Evolutionary conservation across 139 green algal genomes (phyloP).

Genomic region (Coelastrella sp.): DNA sequence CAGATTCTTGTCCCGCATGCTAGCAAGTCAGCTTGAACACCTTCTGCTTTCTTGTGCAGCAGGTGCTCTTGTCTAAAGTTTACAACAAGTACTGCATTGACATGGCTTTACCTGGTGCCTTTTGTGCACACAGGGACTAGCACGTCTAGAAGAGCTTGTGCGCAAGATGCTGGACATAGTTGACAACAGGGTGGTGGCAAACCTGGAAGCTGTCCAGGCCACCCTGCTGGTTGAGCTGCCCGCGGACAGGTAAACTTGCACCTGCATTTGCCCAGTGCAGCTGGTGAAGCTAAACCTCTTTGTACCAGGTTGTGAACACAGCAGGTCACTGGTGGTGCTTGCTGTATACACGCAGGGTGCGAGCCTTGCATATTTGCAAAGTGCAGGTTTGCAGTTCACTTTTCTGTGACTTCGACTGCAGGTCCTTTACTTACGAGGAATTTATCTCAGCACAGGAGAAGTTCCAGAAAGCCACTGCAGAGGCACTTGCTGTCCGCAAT

Average conservation of each 20-base stretch:
- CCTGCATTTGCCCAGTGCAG: no score
- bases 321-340: neutral
- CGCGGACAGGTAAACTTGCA: slow-evolving; percentile 60
- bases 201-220: slow-evolving; percentile 77
- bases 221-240: slow-evolving; percentile 89
- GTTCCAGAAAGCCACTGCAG: slow-evolving; percentile 73
- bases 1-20: neutral
- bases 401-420: neutral
- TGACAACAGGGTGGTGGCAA: slow-evolving; percentile 89
- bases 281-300: no score
- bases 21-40: no score
- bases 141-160: slow-evolving; percentile 88
- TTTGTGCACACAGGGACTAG: slow-evolving; percentile 63
- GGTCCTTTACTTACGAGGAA: slow-evolving; percentile 90
- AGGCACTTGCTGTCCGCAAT: slow-evolving; percentile 82
- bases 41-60: no score
- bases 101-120: no score
- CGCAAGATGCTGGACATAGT: slow-evolving; percentile 89
- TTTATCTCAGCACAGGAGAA: slow-evolving; percentile 82
- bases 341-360: neutral
- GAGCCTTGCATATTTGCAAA: no score
- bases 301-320: no score
- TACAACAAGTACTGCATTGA: no score
- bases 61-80: no score
- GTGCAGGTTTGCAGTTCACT: neutral